Evolutionary conservation across 164 flowering plant genomes (phyloP).

Genomic region (Berberis thunbergii): DNA sequence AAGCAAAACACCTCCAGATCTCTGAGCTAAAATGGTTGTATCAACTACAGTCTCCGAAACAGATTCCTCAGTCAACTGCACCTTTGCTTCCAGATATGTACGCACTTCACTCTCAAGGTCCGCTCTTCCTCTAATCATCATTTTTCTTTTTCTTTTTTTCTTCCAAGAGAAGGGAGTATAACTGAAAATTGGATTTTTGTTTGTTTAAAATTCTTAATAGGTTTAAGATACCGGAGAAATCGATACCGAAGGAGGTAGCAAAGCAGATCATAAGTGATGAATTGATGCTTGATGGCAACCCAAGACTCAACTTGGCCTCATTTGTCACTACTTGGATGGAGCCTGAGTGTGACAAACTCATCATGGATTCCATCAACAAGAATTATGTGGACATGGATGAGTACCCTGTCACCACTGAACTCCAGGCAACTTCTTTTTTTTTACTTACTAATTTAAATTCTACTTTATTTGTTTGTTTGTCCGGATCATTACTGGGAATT

Average conservation of each 20-base stretch:
- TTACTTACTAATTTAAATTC: not conserved
- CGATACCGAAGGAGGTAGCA: conserved; percentile 63
- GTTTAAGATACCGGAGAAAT: conserved; percentile 45
- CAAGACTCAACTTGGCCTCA: conserved; percentile 54
- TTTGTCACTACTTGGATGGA: conserved; percentile 40
- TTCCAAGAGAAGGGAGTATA: not conserved
- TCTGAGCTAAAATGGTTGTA: too few relatives aligned
- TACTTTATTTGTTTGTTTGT: not conserved
- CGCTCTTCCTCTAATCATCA: not conserved
- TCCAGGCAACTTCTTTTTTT: conserved; percentile 18
- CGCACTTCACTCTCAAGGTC: conserved; percentile 40
- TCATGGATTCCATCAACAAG: conserved; percentile 29
- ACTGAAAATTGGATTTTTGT: not conserved
- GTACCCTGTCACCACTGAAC: conserved; percentile 40
- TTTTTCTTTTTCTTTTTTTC: not conserved
- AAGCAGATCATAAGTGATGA: conserved; percentile 55
- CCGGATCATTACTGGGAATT: not conserved
- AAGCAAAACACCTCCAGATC: too few relatives aligned
- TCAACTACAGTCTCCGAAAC: not conserved
- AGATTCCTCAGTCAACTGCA: conserved; percentile 27
- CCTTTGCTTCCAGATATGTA: conserved; percentile 54
- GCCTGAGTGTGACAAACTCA: conserved; percentile 33
- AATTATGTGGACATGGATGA: conserved; percentile 38
- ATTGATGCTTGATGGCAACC: conserved; percentile 51
- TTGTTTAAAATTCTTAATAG: conserved; percentile 15